Evolutionary conservation across 2,329 filamentous ascomycete species (phyloP).

Genomic region (Graphilbum fragrans): DNA sequence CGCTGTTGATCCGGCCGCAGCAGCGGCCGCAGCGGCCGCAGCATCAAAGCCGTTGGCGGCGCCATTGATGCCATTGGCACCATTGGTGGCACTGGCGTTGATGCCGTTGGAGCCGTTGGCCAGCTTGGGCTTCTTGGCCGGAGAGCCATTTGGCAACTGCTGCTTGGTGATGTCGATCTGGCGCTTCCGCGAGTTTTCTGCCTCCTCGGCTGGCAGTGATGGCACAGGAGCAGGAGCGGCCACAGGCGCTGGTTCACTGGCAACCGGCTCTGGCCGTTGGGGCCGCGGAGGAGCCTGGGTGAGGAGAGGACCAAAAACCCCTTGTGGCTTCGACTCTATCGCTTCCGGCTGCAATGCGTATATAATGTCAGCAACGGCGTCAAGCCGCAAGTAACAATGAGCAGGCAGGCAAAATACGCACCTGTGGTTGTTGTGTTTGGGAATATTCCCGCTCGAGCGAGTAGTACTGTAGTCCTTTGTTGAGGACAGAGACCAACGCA

Average conservation of each 20-base stretch:
- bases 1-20: constrained; percentile 11
- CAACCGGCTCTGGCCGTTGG: no score
- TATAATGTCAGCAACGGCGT: constrained; percentile 36
- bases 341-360: constrained; percentile 26
- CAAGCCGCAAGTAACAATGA: constrained; percentile 26
- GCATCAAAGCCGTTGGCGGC: background rate
- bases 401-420: background rate
- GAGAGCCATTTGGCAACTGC: constrained; percentile 40
- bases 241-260: constrained; percentile 7
- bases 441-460: constrained; percentile 41
- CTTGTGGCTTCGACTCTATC: constrained; percentile 30
- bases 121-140: constrained; percentile 45
- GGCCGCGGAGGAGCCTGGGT: constrained; percentile 27
- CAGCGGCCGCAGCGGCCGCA: background rate
- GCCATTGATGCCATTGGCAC: constrained; percentile 15
- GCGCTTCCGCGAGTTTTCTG: constrained; percentile 38
- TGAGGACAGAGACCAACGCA: constrained; percentile 49
- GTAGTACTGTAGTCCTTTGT: constrained; percentile 51
- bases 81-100: constrained; percentile 34
- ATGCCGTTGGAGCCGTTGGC: constrained; percentile 48
- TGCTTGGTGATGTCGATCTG: constrained; percentile 26
- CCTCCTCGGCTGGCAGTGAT: constrained; percentile 19
- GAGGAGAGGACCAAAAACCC: constrained; percentile 45
- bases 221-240: background rate
- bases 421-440: background rate